phyloP scores from a whole-genome alignment of 176 grass and related monocot species.

The Cocos nucifera region DNA sequence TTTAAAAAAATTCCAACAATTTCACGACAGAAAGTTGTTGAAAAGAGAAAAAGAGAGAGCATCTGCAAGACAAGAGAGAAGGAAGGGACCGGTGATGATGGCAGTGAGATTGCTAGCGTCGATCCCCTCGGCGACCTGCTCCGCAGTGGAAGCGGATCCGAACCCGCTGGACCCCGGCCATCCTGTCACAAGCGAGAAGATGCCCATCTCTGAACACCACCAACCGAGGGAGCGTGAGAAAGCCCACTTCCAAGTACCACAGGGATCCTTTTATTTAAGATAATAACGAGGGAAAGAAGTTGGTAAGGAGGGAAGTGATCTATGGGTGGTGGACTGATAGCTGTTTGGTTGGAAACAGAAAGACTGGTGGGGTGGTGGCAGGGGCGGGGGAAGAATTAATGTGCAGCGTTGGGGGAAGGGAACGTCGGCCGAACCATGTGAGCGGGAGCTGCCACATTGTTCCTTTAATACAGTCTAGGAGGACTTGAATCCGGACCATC shows the following conservation, averaged over 20 bases:
- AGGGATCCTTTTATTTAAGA: no score
- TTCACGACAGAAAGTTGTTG: background rate
- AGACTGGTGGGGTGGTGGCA: background rate
- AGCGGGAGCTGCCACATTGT: no score
- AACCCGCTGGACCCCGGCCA: constrained; percentile 73
- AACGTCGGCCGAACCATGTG: no score
- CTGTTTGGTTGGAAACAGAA: constrained; percentile 27
- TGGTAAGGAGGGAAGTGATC: constrained; percentile 18
- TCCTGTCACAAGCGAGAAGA: constrained; percentile 66
- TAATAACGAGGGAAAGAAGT: background rate
- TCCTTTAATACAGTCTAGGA: no score
- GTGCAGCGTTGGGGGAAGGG: no score
- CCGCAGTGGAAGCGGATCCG: constrained; percentile 67
- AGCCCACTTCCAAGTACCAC: no score
- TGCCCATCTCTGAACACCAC: constrained; percentile 25
- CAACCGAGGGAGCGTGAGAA: no score
- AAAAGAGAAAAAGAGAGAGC: background rate
- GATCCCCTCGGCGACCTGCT: constrained; percentile 65
- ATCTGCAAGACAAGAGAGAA: background rate
- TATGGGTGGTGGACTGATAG: constrained; percentile 27
- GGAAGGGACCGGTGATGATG: constrained; percentile 55
- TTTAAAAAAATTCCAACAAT: no score
- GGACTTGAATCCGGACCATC: no score
- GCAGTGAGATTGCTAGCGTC: constrained; percentile 60
- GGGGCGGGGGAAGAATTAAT: no score